A percentile compares a stretch with the other conserved stretches of the same genome.
Evolutionary conservation across 306 rosid genomes (phyloP).

Genomic region (Ormosia semicastrata): DNA sequence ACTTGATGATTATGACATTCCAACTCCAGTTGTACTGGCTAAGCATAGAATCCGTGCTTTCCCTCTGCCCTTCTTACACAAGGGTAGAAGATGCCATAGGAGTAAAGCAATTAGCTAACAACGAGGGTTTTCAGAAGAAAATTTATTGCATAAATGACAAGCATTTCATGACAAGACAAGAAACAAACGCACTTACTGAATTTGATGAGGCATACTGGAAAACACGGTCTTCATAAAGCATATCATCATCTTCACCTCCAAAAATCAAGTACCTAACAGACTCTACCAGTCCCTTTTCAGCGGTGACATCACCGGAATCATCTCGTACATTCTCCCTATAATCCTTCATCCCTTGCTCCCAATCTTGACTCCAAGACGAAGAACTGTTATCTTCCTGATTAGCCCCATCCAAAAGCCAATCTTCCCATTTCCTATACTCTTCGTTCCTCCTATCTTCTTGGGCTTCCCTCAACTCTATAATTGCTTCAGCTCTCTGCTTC

Average conservation of each 20-base stretch:
- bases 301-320: slow-evolving; percentile 32
- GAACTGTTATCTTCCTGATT: slow-evolving; percentile 6
- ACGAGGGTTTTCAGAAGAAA: not conserved
- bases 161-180: not conserved
- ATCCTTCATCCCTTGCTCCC: slow-evolving; percentile 45
- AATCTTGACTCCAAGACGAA: slow-evolving; percentile 54
- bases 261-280: slow-evolving; percentile 54
- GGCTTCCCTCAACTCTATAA: slow-evolving; percentile 78
- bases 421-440: slow-evolving; percentile 76
- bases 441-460: slow-evolving; percentile 63
- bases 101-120: not conserved
- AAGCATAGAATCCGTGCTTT: no score
- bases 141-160: not conserved
- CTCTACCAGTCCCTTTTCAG: slow-evolving; percentile 54
- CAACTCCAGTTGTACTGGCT: no score
- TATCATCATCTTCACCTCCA: slow-evolving; percentile 63
- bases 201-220: slow-evolving; percentile 82
- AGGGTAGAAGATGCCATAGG: not conserved
- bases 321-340: slow-evolving; percentile 31
- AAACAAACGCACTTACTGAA: slow-evolving; percentile 51
- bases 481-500: slow-evolving; percentile 93
- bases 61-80: not conserved
- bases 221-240: slow-evolving; percentile 92
- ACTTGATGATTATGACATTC: not conserved
- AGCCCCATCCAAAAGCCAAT: slow-evolving; percentile 64